phyloP scores from a whole-genome alignment of 345 rosid genomes.

The Gossypium raimondii region DNA sequence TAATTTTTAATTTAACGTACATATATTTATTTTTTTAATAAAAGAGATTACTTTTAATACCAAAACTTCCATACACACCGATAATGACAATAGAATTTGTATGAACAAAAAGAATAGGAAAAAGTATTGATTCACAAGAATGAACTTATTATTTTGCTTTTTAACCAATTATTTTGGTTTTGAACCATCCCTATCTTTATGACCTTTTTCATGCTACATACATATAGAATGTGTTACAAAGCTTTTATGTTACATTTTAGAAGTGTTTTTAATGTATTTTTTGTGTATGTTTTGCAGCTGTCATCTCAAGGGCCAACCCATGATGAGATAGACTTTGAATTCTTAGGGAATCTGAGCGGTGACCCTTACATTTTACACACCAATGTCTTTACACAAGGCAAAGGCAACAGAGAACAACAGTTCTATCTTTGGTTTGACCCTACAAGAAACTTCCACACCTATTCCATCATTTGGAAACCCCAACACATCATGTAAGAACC shows the following conservation, averaged over 20 bases:
- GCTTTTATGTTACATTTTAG: no score
- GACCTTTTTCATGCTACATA: not conserved
- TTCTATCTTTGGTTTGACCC: conserved; percentile 75
- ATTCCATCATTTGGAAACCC: conserved; percentile 67
- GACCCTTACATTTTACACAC: conserved; percentile 66
- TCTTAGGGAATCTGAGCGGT: conserved; percentile 61
- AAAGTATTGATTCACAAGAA: not conserved
- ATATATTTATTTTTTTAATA: no score
- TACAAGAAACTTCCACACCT: conserved; percentile 66
- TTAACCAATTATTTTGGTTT: not conserved
- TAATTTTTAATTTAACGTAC: accelerated
- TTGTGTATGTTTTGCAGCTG: conserved; percentile 29
- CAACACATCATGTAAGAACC: conserved; percentile 45
- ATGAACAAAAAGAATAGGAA: not conserved
- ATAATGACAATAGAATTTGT: no score
- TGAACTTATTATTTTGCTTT: not conserved
- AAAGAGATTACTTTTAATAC: no score
- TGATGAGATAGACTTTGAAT: conserved; percentile 75
- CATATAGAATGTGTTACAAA: no score
- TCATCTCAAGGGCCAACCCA: conserved; percentile 47
- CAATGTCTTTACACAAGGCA: conserved; percentile 56
- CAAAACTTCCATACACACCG: accelerated
- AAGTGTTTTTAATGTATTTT: not conserved
- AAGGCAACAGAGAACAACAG: conserved; percentile 70
- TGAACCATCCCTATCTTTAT: not conserved